Base-by-base conservation (phyloP, 1,139 yeast genomes). In the Candida mesenterica region DNA sequence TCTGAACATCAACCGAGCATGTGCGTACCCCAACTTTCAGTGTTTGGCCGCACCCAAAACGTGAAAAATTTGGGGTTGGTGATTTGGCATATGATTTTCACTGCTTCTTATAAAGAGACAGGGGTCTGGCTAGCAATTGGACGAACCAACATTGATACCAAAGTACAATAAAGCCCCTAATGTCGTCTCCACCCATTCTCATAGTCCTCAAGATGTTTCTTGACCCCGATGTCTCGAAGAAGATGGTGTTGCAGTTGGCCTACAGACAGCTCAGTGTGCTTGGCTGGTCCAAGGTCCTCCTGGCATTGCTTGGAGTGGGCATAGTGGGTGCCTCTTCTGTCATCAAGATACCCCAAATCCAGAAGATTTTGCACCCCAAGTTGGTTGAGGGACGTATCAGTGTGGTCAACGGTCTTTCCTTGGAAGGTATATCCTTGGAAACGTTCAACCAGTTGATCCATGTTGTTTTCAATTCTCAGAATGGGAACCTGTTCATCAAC, bases 261-360 rank as follows among this genome's bases (percentile, higher is more conserved):
- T 62, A 57, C 40, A 59, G 59, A 24, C 72, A 65, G 45, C 48
- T 58, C 26, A 59, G 59, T 41, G 64, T 61, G 18, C 49, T 66
- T 35, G 72, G 74, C 3, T 53, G 59, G 33, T 65, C 66, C 36
- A 62, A 59, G 37, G 56, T 68, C 2, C 46, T 65, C 15, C 58
- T 72, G 2, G 52, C 60, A 18, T 44, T 64, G 14, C 55, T 68
- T 29, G 65, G 74, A 7, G 57, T 63, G 1, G 47, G 56, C 9
- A 59, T 65, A 28, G 74, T 69, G 15, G 73, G 65, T 2, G 66
- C 52, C 2, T 65, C 73, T n/a, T 60, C 70, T 26, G 50, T 68
- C 12, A 62, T 69, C 38, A 62, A 67, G 46, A 48, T 69, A 24
- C 76, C 76, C 5, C 76, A 70, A 43, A 69, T 70, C 38, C 48